These are phyloP conservation scores for Nitzschia sp. DNA, from an alignment of 108 stramenopile genomes.

Conservation along the genomic window DNA sequence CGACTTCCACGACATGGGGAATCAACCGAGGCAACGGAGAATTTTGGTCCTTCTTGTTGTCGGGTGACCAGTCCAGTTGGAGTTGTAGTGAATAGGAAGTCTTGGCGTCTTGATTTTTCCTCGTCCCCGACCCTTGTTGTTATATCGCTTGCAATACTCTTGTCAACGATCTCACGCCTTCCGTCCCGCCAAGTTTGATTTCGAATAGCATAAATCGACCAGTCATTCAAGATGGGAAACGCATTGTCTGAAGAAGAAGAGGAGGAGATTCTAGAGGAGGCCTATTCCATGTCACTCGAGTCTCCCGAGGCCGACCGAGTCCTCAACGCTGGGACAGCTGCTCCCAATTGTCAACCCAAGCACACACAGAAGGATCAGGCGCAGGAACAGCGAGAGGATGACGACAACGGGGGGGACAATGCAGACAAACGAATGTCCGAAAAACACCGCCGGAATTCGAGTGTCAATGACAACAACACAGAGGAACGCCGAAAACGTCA, in stretches of 20 bases:
- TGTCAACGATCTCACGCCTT: too few relatives aligned
- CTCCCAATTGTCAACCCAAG: slow-evolving; percentile 76
- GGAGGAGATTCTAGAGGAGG: slow-evolving; percentile 45
- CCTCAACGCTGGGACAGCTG: slow-evolving; percentile 69
- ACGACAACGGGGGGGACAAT: slow-evolving; percentile 7
- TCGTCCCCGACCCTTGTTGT: too few relatives aligned
- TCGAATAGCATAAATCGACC: too few relatives aligned
- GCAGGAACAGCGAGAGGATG: slow-evolving; percentile 7
- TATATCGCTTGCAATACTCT: too few relatives aligned
- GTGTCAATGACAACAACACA: slow-evolving; percentile 22
- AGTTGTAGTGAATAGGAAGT: too few relatives aligned
- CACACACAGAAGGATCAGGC: slow-evolving; percentile 41
- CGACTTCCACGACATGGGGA: too few relatives aligned
- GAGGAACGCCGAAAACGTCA: slow-evolving; percentile 44
- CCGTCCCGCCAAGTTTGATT: too few relatives aligned
- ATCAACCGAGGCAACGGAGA: too few relatives aligned
- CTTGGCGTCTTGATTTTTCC: too few relatives aligned
- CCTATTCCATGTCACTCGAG: slow-evolving; percentile 45
- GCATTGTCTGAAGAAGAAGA: slow-evolving; percentile 55
- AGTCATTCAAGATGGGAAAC: slow-evolving; percentile 42
- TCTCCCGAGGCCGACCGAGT: slow-evolving; percentile 58
- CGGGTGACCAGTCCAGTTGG: too few relatives aligned
- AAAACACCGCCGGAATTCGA: slow-evolving; percentile 31
- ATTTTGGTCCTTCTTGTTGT: too few relatives aligned
- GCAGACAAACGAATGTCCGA: slow-evolving; percentile 18